Evolutionary conservation across 2,329 filamentous ascomycete genomes (phyloP), one percentile per base, ranked within the genome.

Genomic region (Fusarium praegraminearum): DNA sequence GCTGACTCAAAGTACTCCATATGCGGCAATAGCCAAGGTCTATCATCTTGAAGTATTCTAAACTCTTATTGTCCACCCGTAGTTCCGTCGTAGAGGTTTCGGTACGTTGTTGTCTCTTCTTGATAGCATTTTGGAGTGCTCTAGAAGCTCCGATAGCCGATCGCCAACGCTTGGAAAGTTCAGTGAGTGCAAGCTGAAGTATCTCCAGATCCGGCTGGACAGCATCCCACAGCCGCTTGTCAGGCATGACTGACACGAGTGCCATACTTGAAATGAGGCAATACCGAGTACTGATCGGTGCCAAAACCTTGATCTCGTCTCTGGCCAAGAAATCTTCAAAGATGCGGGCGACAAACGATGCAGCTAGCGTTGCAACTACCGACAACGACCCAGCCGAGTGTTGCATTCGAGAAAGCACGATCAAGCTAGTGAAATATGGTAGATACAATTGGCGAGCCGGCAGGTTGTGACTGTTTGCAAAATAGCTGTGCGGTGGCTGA

Each of bases 11-110:
- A 10, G 49, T 41, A 7, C 10, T 18, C 49, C 49, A 52, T 52
- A 52, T 41, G 2, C 49, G 49, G 26, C 49, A 52, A 16, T 52
- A 52, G 10, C 35, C 8, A 10, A 41, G 49, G 8, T 52, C 26
- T 41, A 41, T 52, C 49, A 52, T 52, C 13, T 52, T 41, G 49
- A 52, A 52, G 49, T 52, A 52, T 13, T 52, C 49, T 5, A 32
- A 41, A 4, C 22, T 30, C 4, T 40, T 11, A 24, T 18, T 22
- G 13, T 52, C 49, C 26, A 52, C 41, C 5, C 5, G n/a, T 12
- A 41, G 5, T 32, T 12, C 26, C 4, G 35, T 3, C 2, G 35
- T 32, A 22, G 35, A 52, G 35, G 9, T 52, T 2, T 9, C 7
- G 2, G 26, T 52, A 10, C 49, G 49, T 22, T 52, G 49, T 3